Conservation (phyloP, 2,329 filamentous ascomycete species). For the Ceratocystis alfenasii region DNA sequence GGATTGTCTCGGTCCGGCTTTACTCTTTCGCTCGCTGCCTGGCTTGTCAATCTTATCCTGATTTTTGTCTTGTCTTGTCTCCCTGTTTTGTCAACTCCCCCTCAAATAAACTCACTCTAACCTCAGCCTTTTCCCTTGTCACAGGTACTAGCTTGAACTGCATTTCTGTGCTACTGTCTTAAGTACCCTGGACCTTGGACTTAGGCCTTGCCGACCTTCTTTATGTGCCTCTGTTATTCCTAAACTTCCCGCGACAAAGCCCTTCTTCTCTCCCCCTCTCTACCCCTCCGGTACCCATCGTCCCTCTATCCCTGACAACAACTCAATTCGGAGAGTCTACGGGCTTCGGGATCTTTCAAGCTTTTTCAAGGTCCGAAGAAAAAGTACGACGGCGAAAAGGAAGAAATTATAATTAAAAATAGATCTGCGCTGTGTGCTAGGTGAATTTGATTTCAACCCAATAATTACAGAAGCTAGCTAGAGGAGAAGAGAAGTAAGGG, state of each 20-base stretch:
- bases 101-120: neutral
- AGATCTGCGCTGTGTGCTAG: too few relatives aligned
- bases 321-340: neutral
- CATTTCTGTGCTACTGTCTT: neutral
- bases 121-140: neutral
- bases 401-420: too few relatives aligned
- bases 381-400: too few relatives aligned
- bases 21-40: neutral
- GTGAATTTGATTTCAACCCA: too few relatives aligned
- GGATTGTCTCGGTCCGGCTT: neutral
- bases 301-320: too few relatives aligned
- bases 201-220: neutral
- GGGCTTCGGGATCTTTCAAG: conserved; percentile 3
- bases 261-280: neutral
- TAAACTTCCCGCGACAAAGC: conserved; percentile 3
- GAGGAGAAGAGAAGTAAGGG: too few relatives aligned
- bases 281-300: neutral
- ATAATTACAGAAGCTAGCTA: too few relatives aligned
- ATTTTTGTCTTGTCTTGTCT: neutral
- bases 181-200: conserved; percentile 3
- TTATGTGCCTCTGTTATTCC: neutral
- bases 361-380: neutral
- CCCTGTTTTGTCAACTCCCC: neutral
- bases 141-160: neutral
- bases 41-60: neutral